Percentiles rank a stretch among this genome's conserved stretches.
Evolutionary conservation across 805 yeast genomes (phyloP).

Genomic region (Pichia manshurica): DNA sequence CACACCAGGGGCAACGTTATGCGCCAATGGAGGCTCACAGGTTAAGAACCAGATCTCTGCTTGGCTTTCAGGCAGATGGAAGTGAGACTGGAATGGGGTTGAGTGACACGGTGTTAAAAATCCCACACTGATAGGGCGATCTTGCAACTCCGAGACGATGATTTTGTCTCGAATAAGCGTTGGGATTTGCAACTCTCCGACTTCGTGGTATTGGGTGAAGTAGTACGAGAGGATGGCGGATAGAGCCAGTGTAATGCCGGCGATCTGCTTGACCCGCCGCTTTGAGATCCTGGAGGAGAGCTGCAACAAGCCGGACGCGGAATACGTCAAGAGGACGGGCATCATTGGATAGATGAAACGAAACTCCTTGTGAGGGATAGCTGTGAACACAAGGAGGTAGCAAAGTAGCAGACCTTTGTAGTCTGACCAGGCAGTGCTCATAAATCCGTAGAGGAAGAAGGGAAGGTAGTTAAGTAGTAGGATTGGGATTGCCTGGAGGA

Average conservation of each 20-base stretch:
- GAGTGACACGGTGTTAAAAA: conserved; percentile 96
- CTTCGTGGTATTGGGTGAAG: conserved; percentile 69
- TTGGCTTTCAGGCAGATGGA: conserved; percentile 48
- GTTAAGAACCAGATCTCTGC: conserved; percentile 70
- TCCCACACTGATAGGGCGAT: conserved; percentile 50
- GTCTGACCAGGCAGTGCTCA: conserved; percentile 15
- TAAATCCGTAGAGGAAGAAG: conserved; percentile 42
- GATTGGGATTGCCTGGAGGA: conserved; percentile 78
- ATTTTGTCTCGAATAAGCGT: neutral
- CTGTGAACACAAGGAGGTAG: conserved; percentile 54
- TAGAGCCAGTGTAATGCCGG: conserved; percentile 7
- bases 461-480: conserved; percentile 65
- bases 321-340: conserved; percentile 58
- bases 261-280: conserved; percentile 8
- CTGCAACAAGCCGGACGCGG: conserved; percentile 36
- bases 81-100: conserved; percentile 86
- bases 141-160: neutral
- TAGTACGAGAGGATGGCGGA: conserved; percentile 19
- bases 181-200: conserved; percentile 58
- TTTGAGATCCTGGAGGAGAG: conserved; percentile 9
- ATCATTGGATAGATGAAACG: conserved; percentile 82
- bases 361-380: conserved; percentile 80
- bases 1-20: conserved; percentile 22
- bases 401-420: conserved; percentile 28
- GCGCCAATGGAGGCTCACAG: conserved; percentile 82